phyloP scores from a whole-genome alignment of 768 basidiomycete species.

The Serendipita sp. region DNA sequence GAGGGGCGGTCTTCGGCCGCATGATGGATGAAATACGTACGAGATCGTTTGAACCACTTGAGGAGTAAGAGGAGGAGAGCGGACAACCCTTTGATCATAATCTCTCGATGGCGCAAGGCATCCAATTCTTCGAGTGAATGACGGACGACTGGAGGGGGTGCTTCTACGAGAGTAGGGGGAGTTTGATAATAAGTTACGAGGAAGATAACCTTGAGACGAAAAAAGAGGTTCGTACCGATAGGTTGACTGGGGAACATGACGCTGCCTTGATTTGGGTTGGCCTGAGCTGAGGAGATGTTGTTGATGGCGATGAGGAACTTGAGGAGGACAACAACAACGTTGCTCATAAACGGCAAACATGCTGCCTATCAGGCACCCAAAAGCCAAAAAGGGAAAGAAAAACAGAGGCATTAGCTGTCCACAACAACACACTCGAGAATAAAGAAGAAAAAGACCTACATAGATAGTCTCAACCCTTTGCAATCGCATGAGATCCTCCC shows the following conservation, averaged over 20 bases:
- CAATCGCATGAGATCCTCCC: constrained; percentile 71
- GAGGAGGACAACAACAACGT: constrained; percentile 83
- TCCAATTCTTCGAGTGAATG: constrained; percentile 77
- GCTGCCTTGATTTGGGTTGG: not conserved
- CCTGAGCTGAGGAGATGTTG: not conserved
- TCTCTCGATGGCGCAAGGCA: constrained; percentile 87
- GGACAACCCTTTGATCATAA: constrained; percentile 93
- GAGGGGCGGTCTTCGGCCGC: not conserved
- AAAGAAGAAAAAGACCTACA: constrained; percentile 32
- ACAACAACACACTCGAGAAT: not conserved
- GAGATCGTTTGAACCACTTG: constrained; percentile 99
- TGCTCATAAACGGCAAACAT: constrained; percentile 68
- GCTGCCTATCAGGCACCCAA: constrained; percentile 43
- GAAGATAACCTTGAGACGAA: not conserved
- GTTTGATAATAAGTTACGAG: not conserved
- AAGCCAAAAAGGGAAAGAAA: constrained; percentile 7
- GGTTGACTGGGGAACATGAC: not conserved
- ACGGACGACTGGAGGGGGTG: constrained; percentile 35
- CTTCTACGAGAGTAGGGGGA: constrained; percentile 10
- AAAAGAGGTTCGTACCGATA: not conserved
- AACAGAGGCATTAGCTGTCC: not conserved
- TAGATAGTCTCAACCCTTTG: constrained; percentile 88
- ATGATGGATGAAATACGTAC: constrained; percentile 33
- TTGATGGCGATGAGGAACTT: constrained; percentile 78
- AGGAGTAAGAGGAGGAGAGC: constrained; percentile 78